Evolutionary conservation across 257 asterid genomes (phyloP), one percentile per base, ranked within the genome.

Genomic region (Coffea eugenioides): DNA sequence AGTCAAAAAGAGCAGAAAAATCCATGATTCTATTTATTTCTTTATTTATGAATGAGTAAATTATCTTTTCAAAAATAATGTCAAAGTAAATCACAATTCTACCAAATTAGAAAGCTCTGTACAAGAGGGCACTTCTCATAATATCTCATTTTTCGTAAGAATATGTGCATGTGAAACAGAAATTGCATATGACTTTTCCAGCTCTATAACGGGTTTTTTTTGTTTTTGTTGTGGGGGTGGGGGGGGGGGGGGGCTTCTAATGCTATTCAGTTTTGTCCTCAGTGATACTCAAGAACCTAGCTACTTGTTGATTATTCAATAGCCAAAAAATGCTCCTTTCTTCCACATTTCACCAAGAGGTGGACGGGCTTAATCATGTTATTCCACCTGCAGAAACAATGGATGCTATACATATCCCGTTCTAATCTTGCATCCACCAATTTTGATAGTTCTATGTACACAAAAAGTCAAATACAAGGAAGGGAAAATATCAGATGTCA

Each of bases 281-380:
- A 25, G 69, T 39, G 31, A 36, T 20, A 73, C 31, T 31, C 11
- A 31, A 74, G 31, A 45, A 46, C 56, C 48, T 25, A 27, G 13
- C 48, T 8, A 65, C 48, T 41, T 15, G 25, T 62, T 62, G 2
- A 46, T 25, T 62, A 45, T 21, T 67, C 45, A 65, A 21, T 16
- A 64, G n/a, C 31, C 20, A 76, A 23, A 4, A 76, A 3, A 48
- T 64, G 18, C 20, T 62, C 51, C 54, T 61, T 62, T 4, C 21
- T 64, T 16, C 27, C 8, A 65, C 8, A 23, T 76, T 76, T 11
- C 23, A 4, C 46, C 13, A 15, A 20, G 23, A 36, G 5, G 16
- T 49, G 21, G 16, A 76, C 46, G 80, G 49, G 65, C 48, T 64
- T 49, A 69, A 71, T n/a, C 61, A 65, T 73, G 15, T 43, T 70